These are phyloP conservation scores for Cercospora sp. DNA, from an alignment of 2,329 filamentous ascomycete genomes.

Conservation along the genomic window DNA sequence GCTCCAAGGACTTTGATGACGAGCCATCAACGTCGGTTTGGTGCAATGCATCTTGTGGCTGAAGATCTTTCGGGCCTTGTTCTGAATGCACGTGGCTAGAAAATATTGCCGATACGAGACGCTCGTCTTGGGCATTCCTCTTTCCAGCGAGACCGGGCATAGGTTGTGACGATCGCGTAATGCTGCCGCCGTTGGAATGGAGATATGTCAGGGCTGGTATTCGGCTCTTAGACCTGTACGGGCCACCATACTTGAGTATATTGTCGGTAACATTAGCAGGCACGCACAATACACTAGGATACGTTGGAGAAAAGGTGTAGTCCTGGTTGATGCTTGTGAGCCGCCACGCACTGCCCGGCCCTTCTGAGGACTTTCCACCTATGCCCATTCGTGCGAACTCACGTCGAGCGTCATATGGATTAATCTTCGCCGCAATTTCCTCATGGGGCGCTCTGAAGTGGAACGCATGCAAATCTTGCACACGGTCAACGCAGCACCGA, in stretches of 20 bases:
- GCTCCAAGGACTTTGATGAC: neutral
- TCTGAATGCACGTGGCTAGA: conserved; percentile 54
- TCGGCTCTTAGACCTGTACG: conserved; percentile 82
- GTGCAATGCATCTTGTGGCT: conserved; percentile 4
- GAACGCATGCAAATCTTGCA: conserved; percentile 92
- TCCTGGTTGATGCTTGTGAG: conserved; percentile 87
- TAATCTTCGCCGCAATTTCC: conserved; percentile 74
- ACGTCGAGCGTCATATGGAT: conserved; percentile 77
- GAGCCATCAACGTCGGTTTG: neutral
- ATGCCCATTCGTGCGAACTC: conserved; percentile 90
- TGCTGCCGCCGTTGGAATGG: conserved; percentile 97
- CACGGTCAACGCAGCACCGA: conserved; percentile 74
- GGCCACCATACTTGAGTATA: conserved; percentile 86
- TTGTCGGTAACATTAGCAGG: conserved; percentile 94
- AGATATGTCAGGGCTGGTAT: conserved; percentile 91
- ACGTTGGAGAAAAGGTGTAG: conserved; percentile 90
- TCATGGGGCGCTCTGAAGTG: conserved; percentile 67
- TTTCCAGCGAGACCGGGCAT: conserved; percentile 78
- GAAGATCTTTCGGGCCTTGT: neutral
- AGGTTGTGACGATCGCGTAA: conserved; percentile 91
- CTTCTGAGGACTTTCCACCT: conserved; percentile 71
- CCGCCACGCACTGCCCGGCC: conserved; percentile 69
- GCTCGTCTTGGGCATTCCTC: conserved; percentile 92
- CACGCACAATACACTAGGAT: conserved; percentile 80
- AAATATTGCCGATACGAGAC: conserved; percentile 89